Conservation (phyloP, 352 stramenopile species). For the Albugo laibachii region DNA sequence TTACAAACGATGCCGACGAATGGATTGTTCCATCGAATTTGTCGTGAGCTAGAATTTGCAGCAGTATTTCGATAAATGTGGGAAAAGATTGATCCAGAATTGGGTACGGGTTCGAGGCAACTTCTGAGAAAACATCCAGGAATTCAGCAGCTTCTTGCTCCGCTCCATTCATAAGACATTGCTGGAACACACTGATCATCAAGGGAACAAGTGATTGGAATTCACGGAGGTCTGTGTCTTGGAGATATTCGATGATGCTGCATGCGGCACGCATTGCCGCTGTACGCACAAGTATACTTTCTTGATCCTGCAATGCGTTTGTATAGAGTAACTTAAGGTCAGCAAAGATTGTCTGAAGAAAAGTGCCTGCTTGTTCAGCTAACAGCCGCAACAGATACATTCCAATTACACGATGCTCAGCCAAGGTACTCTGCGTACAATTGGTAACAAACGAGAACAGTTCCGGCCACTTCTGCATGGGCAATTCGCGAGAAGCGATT, state of each 20-base stretch:
- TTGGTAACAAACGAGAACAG: slow-evolving; percentile 89
- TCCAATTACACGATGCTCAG: slow-evolving; percentile 78
- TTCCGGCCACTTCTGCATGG: slow-evolving; percentile 75
- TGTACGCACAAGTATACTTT: slow-evolving; percentile 68
- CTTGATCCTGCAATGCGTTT: slow-evolving; percentile 45
- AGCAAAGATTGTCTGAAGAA: slow-evolving; percentile 62
- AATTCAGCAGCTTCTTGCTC: slow-evolving; percentile 73
- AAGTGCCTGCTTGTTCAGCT: slow-evolving; percentile 80
- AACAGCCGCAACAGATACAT: slow-evolving; percentile 89
- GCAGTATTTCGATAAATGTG: slow-evolving; percentile 60
- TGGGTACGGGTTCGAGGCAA: slow-evolving; percentile 66
- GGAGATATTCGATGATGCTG: slow-evolving; percentile 60
- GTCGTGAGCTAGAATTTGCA: slow-evolving; percentile 61
- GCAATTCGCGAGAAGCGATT: slow-evolving; percentile 60
- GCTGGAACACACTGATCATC: slow-evolving; percentile 73
- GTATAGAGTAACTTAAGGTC: slow-evolving; percentile 65
- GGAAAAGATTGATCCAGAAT: slow-evolving; percentile 66
- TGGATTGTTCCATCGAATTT: slow-evolving; percentile 60
- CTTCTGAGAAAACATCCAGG: slow-evolving; percentile 71
- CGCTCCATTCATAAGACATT: slow-evolving; percentile 55
- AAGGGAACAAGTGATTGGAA: slow-evolving; percentile 63
- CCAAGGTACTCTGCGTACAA: slow-evolving; percentile 44
- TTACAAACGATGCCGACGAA: slow-evolving; percentile 55
- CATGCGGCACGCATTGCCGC: slow-evolving; percentile 63
- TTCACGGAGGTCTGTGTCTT: slow-evolving; percentile 39